Conservation (phyloP, 768 basidiomycete species). For the Lactarius sp. region DNA sequence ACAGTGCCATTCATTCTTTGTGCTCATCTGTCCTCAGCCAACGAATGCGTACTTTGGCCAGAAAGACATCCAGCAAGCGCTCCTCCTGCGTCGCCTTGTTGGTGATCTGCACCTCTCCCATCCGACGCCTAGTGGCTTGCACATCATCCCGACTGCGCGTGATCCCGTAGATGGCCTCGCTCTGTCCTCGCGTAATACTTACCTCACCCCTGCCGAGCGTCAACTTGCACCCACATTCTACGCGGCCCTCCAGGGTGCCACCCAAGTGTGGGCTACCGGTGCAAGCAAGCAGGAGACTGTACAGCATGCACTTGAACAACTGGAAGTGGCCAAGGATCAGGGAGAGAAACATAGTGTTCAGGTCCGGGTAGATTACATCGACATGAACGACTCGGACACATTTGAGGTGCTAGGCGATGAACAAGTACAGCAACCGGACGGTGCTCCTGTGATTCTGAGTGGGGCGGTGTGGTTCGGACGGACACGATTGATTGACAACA, state of each 20-base stretch:
- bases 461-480: conserved; percentile 83
- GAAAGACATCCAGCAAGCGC: conserved; percentile 96
- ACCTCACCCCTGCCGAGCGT: conserved; percentile 63
- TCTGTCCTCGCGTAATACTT: conserved; percentile 86
- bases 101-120: conserved; percentile 77
- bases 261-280: conserved; percentile 50
- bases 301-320: conserved; percentile 38
- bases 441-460: conserved; percentile 61
- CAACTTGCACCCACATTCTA: conserved; percentile 55
- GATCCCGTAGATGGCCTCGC: conserved; percentile 65
- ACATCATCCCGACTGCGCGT: conserved; percentile 84
- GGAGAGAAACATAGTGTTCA: conserved; percentile 39
- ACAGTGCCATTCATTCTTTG: not conserved
- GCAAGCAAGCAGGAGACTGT: conserved; percentile 48
- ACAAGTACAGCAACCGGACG: conserved; percentile 28
- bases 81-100: conserved; percentile 73
- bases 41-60: conserved; percentile 94
- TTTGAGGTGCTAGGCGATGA: conserved; percentile 55
- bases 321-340: conserved; percentile 33
- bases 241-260: conserved; percentile 58
- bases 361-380: conserved; percentile 76
- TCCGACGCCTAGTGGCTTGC: conserved; percentile 67
- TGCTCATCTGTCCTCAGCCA: conserved; percentile 48
- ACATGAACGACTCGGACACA: conserved; percentile 77
- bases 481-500: conserved; percentile 91